These are phyloP conservation scores for Chaetomium strumarium DNA, from an alignment of 2,329 filamentous ascomycete species.

Conservation along the genomic window DNA sequence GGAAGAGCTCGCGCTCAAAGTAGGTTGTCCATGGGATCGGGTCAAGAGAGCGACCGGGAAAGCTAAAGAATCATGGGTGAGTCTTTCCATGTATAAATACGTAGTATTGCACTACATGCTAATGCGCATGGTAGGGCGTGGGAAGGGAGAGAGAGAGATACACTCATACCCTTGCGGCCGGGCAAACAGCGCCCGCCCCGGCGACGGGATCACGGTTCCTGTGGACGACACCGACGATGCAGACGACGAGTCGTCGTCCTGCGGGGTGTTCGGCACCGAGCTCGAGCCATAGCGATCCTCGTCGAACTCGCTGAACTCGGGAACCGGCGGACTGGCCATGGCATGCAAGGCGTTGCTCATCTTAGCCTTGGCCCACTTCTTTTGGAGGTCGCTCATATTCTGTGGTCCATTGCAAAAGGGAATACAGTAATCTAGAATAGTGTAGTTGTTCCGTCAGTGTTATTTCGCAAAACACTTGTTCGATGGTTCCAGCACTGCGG, in stretches of 20 bases:
- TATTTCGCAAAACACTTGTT: background rate
- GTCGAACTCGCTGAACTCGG: constrained; percentile 30
- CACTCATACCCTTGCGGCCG: constrained; percentile 62
- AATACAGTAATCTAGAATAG: background rate
- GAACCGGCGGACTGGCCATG: constrained; percentile 12
- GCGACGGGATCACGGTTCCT: constrained; percentile 80
- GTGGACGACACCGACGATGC: constrained; percentile 88
- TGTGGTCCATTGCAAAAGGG: background rate
- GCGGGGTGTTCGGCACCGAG: constrained; percentile 34
- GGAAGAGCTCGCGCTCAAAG: constrained; percentile 80
- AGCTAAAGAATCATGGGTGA: constrained; percentile 32
- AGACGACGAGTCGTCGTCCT: constrained; percentile 65
- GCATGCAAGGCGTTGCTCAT: constrained; percentile 16
- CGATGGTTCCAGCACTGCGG: background rate
- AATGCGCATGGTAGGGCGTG: background rate
- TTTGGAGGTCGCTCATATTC: constrained; percentile 31
- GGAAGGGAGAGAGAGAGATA: too few species aligned
- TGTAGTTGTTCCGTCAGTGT: background rate
- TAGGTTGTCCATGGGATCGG: constrained; percentile 82
- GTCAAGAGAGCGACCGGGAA: constrained; percentile 50
- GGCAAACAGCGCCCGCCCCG: constrained; percentile 66
- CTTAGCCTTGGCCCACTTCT: constrained; percentile 30
- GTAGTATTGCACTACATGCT: too few species aligned
- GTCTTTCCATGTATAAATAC: background rate
- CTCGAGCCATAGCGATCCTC: constrained; percentile 21